Evolutionary conservation across 2,329 filamentous ascomycete species (phyloP), one percentile per base, ranked within the genome.

Genomic region (Colletotrichum sp.): DNA sequence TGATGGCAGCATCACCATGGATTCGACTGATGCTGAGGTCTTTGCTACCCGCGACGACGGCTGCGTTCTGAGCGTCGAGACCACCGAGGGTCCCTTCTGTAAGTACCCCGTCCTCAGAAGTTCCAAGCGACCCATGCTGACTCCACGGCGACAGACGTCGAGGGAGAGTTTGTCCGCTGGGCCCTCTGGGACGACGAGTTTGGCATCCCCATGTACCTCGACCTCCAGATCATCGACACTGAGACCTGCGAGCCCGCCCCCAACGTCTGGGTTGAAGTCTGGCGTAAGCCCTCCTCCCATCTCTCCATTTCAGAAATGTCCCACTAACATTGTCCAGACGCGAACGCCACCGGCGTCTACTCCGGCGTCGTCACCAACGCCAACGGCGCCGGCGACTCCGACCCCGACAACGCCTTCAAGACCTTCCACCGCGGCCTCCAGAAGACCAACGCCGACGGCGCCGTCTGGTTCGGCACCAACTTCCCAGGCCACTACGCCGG

Each of bases 401-500:
- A 68, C 31, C 57, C 55, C 21, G 24, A 31, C 54, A 71, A 71
- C 31, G 63, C 21, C 21, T 13, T 24, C 57, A 71, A n/a, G 21
- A 61, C 55, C 38, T 68, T 71, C 64, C 55, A 67, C 55, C 64
- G 69, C 34, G 69, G 57, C 18, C 29, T 71, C 24, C 69, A 67
- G n/a, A 31, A 78, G 78, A 72, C 78, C 75, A 29, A 81, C 66
- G 43, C 58, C 33, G 33, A 69, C 2, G 57, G 70, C 6, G 57
- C 47, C 82, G 51, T 71, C 83, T 80, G 84, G 71, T 86, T 87
- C 74, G 80, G 83, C 31, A 83, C 83, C 24, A 78, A 86, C 75
- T 85, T 86, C 74, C 86, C 85, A 2, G 85, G 86, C 6, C 84
- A 87, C 76, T 88, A 87, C 76, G 78, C 78, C 15, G 80, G 82